Evolutionary conservation across 306 rosid species (phyloP), one percentile per base, ranked within the genome.

Genomic region (Mimosa pudica): DNA sequence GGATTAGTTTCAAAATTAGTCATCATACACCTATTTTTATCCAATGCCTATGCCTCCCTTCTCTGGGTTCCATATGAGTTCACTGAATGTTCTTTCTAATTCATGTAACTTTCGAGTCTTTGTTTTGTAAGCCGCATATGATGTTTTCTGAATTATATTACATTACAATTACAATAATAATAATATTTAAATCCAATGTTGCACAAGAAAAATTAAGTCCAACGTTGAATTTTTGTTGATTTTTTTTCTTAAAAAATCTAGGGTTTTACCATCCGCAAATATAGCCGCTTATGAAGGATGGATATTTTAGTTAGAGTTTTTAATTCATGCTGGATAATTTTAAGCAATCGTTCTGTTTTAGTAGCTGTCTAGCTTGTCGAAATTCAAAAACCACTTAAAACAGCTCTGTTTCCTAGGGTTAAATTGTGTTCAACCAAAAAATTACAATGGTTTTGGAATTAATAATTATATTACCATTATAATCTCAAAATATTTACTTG

Each of bases 1-100:
- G 93, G 97, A 94, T 78, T 92, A 92, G 88, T 77, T 70, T 70
- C 42, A 5, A 57, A 5, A 85, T 74, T 57, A 12, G 67, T 11
- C 12, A 66, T 11, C 12, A 66, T 71, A 36, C 79, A 54, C 17
- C 60, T 67, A 13, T 33, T 38, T 35, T 42, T 32, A 54, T 32
- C 10, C 20, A 60, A 18, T 49, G 41, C 54, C 44, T 0, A 18
- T 49, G 41, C 54, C 44, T 0, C 13, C 77, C 16, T 36, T 30
- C 73, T 66, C 33, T 36, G 79, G 68, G 47, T 20, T 17, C 71
- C 48, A 12, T 20, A 2, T 73, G 71, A 54, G 60, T 51, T 74
- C 33, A 48, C 17, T 36, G n/a, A 47, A 57, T 72, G 66, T 75
- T 17, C 77, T n/a, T 76, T 65, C 20, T 51, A 20, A 41, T 79